Evolutionary conservation across 75 land plant species (phyloP).

Genomic region (Pinus albicaulis): DNA sequence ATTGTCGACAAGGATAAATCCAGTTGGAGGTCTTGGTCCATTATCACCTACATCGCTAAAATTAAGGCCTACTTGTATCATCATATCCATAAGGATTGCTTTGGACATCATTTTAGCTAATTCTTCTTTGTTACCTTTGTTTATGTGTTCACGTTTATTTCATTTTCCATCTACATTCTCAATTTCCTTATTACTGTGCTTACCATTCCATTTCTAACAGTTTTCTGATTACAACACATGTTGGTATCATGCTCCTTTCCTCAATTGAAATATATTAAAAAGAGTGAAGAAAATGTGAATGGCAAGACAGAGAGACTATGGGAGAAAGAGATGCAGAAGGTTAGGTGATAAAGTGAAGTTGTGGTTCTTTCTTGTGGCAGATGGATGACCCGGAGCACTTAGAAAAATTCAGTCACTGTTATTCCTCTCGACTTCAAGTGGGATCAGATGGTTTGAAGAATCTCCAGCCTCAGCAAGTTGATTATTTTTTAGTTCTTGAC

Average conservation of each 20-base stretch:
- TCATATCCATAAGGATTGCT: background rate
- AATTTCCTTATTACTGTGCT: background rate
- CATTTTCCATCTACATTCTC: background rate
- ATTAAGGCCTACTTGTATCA: background rate
- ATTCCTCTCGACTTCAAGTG: conserved; percentile 40
- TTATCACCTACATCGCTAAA: background rate
- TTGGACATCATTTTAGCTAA: background rate
- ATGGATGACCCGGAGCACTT: conserved; percentile 78
- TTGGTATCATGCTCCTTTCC: background rate
- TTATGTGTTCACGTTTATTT: background rate
- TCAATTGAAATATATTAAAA: background rate
- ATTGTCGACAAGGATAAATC: background rate
- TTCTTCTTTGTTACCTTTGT: background rate
- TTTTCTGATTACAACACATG: background rate
- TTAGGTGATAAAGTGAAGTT: background rate
- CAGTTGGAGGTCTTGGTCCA: background rate
- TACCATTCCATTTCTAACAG: conserved; percentile 1
- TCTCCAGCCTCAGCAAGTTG: conserved; percentile 52
- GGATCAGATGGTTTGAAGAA: conserved; percentile 17
- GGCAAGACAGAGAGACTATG: background rate
- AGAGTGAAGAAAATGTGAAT: background rate
- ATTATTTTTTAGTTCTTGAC: conserved; percentile 83
- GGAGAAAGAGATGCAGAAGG: background rate
- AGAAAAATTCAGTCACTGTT: conserved; percentile 71
- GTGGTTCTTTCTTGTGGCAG: conserved; percentile 29